These are phyloP conservation scores for Monosporascus sp. DNA, from an alignment of 2,329 filamentous ascomycete species.

Conservation along the genomic window DNA sequence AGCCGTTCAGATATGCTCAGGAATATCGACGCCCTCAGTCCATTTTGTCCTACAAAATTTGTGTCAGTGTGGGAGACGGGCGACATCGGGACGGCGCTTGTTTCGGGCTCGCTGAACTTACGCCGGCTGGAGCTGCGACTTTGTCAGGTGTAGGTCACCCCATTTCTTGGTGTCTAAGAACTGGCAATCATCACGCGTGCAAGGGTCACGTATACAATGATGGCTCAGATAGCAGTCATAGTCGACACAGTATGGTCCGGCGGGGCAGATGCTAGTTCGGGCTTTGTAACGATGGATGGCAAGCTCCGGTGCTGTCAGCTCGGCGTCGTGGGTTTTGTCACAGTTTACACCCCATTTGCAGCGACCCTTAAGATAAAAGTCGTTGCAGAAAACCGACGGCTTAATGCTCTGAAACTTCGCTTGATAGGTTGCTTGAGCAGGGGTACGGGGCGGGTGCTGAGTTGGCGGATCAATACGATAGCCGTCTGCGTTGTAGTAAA, in stretches of 20 bases:
- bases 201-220: conserved; percentile 25
- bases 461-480: conserved; percentile 26
- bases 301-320: conserved; percentile 25
- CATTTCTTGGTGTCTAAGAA: conserved; percentile 24
- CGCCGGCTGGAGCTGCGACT: conserved; percentile 23
- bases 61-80: neutral
- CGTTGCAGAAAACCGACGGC: conserved; percentile 29
- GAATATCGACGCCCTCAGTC: neutral
- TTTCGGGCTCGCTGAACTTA: conserved; percentile 11
- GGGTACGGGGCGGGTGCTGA: conserved; percentile 24
- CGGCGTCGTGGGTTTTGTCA: conserved; percentile 27
- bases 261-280: conserved; percentile 27
- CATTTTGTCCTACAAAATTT: neutral
- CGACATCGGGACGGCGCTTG: too few species aligned
- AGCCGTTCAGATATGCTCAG: neutral
- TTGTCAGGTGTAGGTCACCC: conserved; percentile 27
- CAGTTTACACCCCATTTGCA: conserved; percentile 25
- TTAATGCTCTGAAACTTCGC: conserved; percentile 25
- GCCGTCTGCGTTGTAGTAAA: conserved; percentile 25
- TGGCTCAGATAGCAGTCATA: conserved; percentile 30
- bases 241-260: conserved; percentile 26
- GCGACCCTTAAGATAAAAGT: conserved; percentile 27
- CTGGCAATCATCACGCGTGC: conserved; percentile 22
- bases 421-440: conserved; percentile 26
- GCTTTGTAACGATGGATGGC: conserved; percentile 31